Percentiles rank a stretch among this genome's conserved stretches.
phyloP scores from a whole-genome alignment of 208 protist species.

The Leishmania lainsoni region DNA sequence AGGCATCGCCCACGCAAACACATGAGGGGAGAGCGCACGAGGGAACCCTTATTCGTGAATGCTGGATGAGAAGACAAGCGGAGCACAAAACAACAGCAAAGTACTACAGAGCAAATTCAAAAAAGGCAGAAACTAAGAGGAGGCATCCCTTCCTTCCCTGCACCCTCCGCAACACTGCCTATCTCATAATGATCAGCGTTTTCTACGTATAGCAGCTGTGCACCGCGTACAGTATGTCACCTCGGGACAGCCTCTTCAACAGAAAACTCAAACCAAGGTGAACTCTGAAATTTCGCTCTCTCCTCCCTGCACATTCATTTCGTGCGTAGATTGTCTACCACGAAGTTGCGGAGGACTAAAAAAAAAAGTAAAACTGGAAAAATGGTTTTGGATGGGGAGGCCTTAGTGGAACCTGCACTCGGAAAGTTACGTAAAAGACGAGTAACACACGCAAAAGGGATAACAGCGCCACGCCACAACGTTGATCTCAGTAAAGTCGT shows the following conservation, averaged over 20 bases:
- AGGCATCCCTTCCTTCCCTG: not conserved
- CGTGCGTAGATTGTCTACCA: not conserved
- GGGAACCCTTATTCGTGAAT: not conserved
- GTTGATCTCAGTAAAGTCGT: not conserved
- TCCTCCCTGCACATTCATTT: not conserved
- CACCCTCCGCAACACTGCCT: not conserved
- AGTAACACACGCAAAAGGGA: not conserved
- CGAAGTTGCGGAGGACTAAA: not conserved
- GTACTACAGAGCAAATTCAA: constrained; percentile 4
- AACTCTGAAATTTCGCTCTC: not conserved
- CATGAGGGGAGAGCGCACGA: constrained; percentile 3
- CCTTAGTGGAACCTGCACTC: not conserved
- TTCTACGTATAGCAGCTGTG: not conserved
- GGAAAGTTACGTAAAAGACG: not conserved
- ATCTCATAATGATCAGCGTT: not conserved
- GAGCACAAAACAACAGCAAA: not conserved
- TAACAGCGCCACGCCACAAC: not conserved
- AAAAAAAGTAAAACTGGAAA: not conserved
- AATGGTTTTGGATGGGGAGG: not conserved
- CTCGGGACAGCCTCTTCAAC: not conserved
- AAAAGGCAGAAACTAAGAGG: constrained; percentile 10
- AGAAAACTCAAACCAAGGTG: not conserved
- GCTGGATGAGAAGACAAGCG: not conserved
- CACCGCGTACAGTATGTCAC: not conserved
- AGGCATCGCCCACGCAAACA: constrained; percentile 1